Evolutionary conservation across 495 filamentous ascomycete species (phyloP).

Genomic region (Podospora pseudoanserina): DNA sequence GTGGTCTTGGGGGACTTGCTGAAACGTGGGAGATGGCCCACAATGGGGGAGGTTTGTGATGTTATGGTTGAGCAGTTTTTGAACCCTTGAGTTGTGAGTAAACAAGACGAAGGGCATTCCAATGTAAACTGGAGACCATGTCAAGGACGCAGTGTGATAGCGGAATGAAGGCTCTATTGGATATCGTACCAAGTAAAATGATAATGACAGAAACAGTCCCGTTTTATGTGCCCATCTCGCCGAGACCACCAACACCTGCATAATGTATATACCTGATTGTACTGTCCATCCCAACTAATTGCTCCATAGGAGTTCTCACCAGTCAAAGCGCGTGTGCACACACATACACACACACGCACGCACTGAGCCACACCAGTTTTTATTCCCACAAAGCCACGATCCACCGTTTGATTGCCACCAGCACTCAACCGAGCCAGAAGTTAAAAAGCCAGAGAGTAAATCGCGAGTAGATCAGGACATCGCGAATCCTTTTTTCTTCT

Average conservation of each 20-base stretch:
- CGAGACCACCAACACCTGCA: neutral
- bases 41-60: conserved; percentile 44
- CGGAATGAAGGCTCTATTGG: neutral
- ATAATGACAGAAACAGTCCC: neutral
- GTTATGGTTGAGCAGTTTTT: conserved; percentile 39
- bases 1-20: conserved; percentile 29
- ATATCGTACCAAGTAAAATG: neutral
- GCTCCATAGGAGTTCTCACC: neutral
- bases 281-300: neutral
- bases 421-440: neutral
- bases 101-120: too few relatives aligned
- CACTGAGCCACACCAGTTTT: neutral
- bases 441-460: neutral
- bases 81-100: neutral
- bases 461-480: neutral
- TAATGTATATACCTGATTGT: neutral
- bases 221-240: neutral
- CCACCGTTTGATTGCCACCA: neutral
- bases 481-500: neutral
- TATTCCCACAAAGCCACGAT: neutral
- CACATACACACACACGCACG: neutral
- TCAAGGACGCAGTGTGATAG: neutral
- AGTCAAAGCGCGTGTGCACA: neutral
- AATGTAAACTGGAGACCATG: too few relatives aligned
- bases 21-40: conserved; percentile 35